Evolutionary conservation across 345 rosid genomes (phyloP), one percentile per base, ranked within the genome.

Genomic region (Ailanthus altissimus): DNA sequence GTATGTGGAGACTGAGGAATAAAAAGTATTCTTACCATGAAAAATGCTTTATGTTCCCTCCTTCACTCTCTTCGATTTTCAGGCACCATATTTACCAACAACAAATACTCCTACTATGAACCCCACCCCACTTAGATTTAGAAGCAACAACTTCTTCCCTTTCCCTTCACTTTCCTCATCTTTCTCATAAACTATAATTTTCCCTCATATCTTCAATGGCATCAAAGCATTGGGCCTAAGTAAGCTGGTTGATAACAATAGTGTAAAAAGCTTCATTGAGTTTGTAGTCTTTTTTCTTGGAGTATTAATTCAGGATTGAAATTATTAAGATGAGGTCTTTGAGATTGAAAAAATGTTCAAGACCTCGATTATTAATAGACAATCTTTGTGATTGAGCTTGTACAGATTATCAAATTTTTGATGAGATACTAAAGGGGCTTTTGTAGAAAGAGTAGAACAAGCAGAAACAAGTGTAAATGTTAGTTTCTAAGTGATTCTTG

Each of bases 361-460:
- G 64, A 90, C 86, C 42, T 95, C 90, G 62, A 76, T 86, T 0
- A 97, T 88, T 18, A 97, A 90, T 26, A 95, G 63, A 97, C 99
- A 91, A 88, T 95, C 96, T 67, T 84, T 95, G 88, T 85, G 92
- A 78, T 73, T 88, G 66, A 93, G 90, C 62, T 79, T 86, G 76
- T 81, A 62, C 76, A 84, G 80, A 18, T 20, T 56, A 7, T 68
- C 73, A 40, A 61, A 51, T 56, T 64, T 74, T 14, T 47, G 28
- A 26, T 42, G 50, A 4, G 6, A 49, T 8, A 11, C 54, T 7
- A 67, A 62, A 12, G 21, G 73, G 25, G 50, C n/a, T 26, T 43
- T 32, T 5, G 77, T 46, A 18, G 79, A 65, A 65, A 73, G 43
- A 2, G 67, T 28, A 50, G 63, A 15, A 20, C 5, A 12, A 53